Conservation (phyloP, 768 basidiomycete species). For the Candolleomyces eurysporus region DNA sequence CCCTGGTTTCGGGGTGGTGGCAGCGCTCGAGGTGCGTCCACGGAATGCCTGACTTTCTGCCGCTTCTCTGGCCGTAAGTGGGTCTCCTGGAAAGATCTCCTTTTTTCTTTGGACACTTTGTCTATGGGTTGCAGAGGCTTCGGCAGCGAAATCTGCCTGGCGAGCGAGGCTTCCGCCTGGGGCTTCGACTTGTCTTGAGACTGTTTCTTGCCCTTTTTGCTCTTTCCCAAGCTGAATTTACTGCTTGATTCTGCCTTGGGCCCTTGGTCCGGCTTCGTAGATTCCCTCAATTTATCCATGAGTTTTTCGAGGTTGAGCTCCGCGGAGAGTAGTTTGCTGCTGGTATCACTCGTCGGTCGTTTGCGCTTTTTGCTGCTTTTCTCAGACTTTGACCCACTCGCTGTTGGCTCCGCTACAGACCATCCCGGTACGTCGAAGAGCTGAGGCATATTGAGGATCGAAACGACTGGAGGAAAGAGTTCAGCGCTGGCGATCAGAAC, state of each 20-base stretch:
- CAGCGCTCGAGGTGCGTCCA: neutral
- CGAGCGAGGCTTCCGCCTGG: neutral
- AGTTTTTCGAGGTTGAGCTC: conserved; percentile 62
- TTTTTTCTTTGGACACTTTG: conserved; percentile 14
- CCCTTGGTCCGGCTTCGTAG: conserved; percentile 16
- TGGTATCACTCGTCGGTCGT: conserved; percentile 33
- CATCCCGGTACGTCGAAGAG: conserved; percentile 69
- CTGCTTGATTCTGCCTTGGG: conserved; percentile 17
- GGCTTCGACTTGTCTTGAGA: conserved; percentile 10
- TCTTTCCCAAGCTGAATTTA: conserved; percentile 14
- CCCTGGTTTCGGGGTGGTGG: conserved; percentile 8
- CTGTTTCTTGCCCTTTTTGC: conserved; percentile 16
- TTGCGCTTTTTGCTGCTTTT: conserved; percentile 55
- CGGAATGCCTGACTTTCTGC: conserved; percentile 6
- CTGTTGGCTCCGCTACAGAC: conserved; percentile 47
- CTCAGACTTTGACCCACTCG: conserved; percentile 26
- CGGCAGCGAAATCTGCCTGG: conserved; percentile 16
- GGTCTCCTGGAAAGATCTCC: neutral
- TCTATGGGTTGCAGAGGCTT: conserved; percentile 18
- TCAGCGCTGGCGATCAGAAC: neutral
- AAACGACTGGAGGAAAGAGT: neutral
- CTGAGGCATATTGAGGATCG: conserved; percentile 33
- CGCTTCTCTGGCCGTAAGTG: conserved; percentile 15
- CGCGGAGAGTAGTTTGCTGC: conserved; percentile 33
- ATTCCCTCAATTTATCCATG: conserved; percentile 43